phyloP scores from a whole-genome alignment of 495 filamentous ascomycete species.

The Aspergillus kassunensis region DNA sequence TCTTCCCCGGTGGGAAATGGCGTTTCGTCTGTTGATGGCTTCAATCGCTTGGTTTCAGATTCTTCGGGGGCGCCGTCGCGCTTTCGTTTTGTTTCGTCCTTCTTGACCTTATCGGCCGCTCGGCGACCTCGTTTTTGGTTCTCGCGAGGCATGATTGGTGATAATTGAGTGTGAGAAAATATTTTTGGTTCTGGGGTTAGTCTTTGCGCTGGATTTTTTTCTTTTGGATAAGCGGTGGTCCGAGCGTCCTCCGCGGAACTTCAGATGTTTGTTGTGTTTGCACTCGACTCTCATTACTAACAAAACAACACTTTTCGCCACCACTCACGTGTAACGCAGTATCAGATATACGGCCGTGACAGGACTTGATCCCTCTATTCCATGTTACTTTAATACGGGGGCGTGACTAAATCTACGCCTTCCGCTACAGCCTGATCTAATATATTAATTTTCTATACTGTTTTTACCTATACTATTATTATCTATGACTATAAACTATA shows the following conservation, averaged over 20 bases:
- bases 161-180: background rate
- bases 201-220: slow-evolving; percentile 5
- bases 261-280: slow-evolving; percentile 33
- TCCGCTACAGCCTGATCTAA: no score
- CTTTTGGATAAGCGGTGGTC: slow-evolving; percentile 41
- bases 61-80: slow-evolving; percentile 41
- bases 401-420: no score
- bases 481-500: no score
- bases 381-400: no score
- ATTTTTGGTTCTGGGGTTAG: background rate
- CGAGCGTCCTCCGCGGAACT: slow-evolving; percentile 35
- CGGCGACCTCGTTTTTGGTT: slow-evolving; percentile 66
- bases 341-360: no score
- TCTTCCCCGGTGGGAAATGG: slow-evolving; percentile 29
- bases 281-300: slow-evolving; percentile 7
- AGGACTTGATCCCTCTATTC: no score
- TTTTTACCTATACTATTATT: no score
- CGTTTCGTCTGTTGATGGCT: slow-evolving; percentile 28
- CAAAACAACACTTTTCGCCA: no score
- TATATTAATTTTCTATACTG: no score
- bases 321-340: no score
- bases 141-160: slow-evolving; percentile 47
- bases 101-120: slow-evolving; percentile 48
- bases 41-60: slow-evolving; percentile 35
- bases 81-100: slow-evolving; percentile 42